A percentile compares a stretch with the other conserved stretches of the same genome.
Evolutionary conservation across 2,329 filamentous ascomycete genomes (phyloP).

Genomic region (Penicillium aurantiogriseum): DNA sequence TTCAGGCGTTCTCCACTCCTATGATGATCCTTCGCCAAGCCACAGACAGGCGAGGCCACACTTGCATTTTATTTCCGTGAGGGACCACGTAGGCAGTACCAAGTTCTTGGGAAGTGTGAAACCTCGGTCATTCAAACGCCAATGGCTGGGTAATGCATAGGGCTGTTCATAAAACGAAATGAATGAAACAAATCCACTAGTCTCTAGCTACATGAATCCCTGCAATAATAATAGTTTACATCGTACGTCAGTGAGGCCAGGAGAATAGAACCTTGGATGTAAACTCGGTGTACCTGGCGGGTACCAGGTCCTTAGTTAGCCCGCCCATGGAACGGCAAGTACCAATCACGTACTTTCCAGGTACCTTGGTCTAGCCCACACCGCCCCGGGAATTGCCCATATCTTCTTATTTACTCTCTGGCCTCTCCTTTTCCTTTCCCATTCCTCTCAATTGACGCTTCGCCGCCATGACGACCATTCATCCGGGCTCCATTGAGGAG

Average conservation of each 20-base stretch:
- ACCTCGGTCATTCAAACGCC: neutral
- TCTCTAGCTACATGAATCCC: neutral
- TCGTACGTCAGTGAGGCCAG: neutral
- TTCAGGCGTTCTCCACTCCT: constrained; percentile 25
- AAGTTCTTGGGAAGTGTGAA: neutral
- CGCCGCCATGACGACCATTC: constrained; percentile 40
- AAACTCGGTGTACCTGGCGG: constrained; percentile 5
- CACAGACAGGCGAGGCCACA: constrained; percentile 18
- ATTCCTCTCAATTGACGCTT: constrained; percentile 29
- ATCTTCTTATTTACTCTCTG: constrained; percentile 22
- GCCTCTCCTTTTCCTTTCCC: constrained; percentile 21
- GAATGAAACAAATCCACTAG: neutral
- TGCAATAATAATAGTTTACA: neutral
- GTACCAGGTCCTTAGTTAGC: constrained; percentile 5
- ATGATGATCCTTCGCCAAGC: constrained; percentile 20
- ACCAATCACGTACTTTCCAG: constrained; percentile 9
- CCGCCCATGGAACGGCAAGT: constrained; percentile 10
- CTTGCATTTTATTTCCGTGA: constrained; percentile 6
- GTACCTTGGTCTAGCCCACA: constrained; percentile 12
- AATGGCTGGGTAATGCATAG: neutral
- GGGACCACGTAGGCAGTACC: constrained; percentile 9
- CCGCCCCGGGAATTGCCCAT: constrained; percentile 23
- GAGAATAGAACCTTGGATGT: neutral
- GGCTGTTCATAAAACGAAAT: neutral
- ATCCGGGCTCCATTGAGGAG: constrained; percentile 48